Evolutionary conservation across 257 asterid genomes (phyloP).

Genomic region (Nicotiana otophora): DNA sequence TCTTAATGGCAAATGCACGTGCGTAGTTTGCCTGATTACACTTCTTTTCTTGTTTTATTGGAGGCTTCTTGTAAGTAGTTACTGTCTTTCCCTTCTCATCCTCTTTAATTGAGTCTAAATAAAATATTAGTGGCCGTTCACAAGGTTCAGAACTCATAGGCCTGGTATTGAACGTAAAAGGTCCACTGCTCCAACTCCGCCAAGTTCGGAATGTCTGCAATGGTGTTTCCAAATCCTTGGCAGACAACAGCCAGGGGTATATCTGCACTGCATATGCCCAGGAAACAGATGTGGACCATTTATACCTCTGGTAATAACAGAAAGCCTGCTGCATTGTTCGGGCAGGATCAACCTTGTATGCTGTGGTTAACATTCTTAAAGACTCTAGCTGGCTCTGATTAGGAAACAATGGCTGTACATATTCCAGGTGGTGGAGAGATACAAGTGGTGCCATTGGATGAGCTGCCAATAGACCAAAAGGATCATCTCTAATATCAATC

Average conservation of each 20-base stretch:
- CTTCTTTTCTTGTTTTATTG: conserved; percentile 3
- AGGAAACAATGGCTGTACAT: conserved; percentile 53
- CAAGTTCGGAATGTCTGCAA: conserved; percentile 72
- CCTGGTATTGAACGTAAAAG: conserved; percentile 81
- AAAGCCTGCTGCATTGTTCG: conserved; percentile 60
- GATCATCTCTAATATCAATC: conserved; percentile 76
- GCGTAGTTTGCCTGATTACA: conserved; percentile 30
- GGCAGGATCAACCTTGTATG: conserved; percentile 55
- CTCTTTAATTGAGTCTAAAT: conserved; percentile 31
- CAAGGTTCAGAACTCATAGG: conserved; percentile 53
- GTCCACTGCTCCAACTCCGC: conserved; percentile 56
- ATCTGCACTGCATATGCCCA: conserved; percentile 84
- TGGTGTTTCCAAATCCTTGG: conserved; percentile 62
- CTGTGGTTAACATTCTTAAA: conserved; percentile 35
- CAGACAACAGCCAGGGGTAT: conserved; percentile 43
- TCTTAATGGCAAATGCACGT: conserved; percentile 31
- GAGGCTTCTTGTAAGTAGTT: conserved; percentile 42
- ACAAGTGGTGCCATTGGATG: conserved; percentile 78
- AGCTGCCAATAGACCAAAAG: conserved; percentile 75
- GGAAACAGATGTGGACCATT: conserved; percentile 74
- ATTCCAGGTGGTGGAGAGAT: conserved; percentile 84
- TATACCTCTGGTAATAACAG: conserved; percentile 46
- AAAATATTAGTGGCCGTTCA: conserved; percentile 43
- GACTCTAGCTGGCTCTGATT: conserved; percentile 53
- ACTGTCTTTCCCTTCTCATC: conserved; percentile 20